Base-by-base conservation (phyloP, 169 alveolate species). In the Plasmodium inui region DNA sequence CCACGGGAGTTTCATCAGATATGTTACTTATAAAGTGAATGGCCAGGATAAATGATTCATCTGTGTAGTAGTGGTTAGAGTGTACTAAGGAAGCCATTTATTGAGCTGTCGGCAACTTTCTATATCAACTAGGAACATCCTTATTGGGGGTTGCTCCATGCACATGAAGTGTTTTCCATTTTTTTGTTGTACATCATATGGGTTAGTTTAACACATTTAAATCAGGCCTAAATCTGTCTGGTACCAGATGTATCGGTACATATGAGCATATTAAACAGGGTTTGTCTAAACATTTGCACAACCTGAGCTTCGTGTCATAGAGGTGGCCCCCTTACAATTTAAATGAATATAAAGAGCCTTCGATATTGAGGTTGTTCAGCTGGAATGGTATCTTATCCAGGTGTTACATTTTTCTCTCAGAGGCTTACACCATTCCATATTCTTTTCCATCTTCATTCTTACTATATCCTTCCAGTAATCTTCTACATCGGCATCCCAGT, bases 401-500 rank as follows among this genome's bases (percentile, higher is more conserved):
- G 46, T 7, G 39, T 82, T 55, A 57, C 91, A 82, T 30, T 55
- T 32, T 82, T 53, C 80, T 55, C 46, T 82, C 34, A 55, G 37
- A 32, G 8, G 12, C n/a, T 32, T 82, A 82, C 57, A 71, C 81
- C 91, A 82, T 61, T 55, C 80, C 57, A 32, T 19, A 82, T 82
- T 82, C 34, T 82, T 82, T 61, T 55, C 81, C 19, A 55, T 17
- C 72, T 50, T 82, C 79, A 82, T 82, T 55, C 71, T 30, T 10
- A 82, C 28, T 5, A 82, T 61, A 10, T 30, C 26, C n/a, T n/a
- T 22, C 91, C 91, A 82, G n/a, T 17, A 19, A 22, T 26, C 44
- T 30, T 82, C 46, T 17, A 82, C 30, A 7, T 82, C 79, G 17
- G 10, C 12, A 82, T 82, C 81, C 91, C 91, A 82, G 37, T 82